Percentiles rank a stretch among this genome's conserved stretches.
These are phyloP conservation scores for Solanum hybrid DNA, from an alignment of 305 asterid species.

Conservation along the genomic window DNA sequence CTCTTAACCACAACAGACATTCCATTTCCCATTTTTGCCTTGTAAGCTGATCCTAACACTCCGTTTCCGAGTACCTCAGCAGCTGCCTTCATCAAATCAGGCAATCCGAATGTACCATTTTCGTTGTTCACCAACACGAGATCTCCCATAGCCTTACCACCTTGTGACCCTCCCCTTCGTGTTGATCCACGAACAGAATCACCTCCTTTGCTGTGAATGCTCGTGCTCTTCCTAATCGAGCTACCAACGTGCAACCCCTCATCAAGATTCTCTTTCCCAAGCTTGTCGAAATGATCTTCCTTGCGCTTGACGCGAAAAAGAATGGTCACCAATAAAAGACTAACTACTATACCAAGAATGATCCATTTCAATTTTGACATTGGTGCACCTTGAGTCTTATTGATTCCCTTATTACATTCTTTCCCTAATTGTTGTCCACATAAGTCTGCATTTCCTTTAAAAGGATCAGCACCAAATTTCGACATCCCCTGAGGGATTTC, in stretches of 20 bases:
- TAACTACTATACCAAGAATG: conserved; percentile 38
- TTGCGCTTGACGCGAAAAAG: conserved; percentile 35
- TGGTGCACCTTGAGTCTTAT: neutral
- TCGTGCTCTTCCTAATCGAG: conserved; percentile 21
- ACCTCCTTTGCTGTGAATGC: conserved; percentile 17
- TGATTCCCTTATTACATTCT: conserved; percentile 18
- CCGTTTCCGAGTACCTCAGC: conserved; percentile 92
- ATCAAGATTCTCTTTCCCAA: conserved; percentile 45
- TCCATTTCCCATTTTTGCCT: conserved; percentile 61
- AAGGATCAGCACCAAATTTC: conserved; percentile 33
- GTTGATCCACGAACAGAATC: conserved; percentile 21
- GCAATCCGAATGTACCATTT: conserved; percentile 59
- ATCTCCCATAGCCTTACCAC: conserved; percentile 30
- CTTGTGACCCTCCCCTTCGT: conserved; percentile 11
- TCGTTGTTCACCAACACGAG: conserved; percentile 59
- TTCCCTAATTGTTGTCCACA: conserved; percentile 42
- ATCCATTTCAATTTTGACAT: conserved; percentile 39
- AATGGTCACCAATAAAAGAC: conserved; percentile 38
- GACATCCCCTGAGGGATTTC: conserved; percentile 51
- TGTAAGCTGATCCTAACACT: conserved; percentile 74
- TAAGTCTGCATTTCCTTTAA: conserved; percentile 35
- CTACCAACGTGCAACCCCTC: conserved; percentile 35
- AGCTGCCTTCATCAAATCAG: conserved; percentile 92
- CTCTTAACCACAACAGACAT: conserved; percentile 78
- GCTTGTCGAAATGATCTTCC: conserved; percentile 27